These are phyloP conservation scores for Rasamsonia emersonii DNA, from an alignment of 2,329 filamentous ascomycete species.

Conservation along the genomic window DNA sequence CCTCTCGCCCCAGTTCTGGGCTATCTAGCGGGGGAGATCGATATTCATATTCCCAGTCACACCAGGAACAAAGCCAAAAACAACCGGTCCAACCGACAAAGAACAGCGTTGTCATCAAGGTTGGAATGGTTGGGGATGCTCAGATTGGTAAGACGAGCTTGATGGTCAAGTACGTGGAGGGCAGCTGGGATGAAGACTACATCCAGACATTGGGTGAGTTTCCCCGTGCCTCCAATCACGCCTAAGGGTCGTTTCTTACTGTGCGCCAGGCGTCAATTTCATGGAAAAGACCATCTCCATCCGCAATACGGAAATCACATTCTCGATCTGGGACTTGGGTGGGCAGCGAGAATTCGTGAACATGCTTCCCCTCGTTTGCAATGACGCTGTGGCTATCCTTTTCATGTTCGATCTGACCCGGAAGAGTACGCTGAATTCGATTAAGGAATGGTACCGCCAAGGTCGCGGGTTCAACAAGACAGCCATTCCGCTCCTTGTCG, in stretches of 20 bases:
- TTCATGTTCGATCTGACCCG: slow-evolving; percentile 99
- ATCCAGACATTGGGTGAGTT: slow-evolving; percentile 80
- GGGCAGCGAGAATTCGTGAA: slow-evolving; percentile 99
- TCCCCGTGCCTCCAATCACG: not conserved
- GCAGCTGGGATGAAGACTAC: slow-evolving; percentile 99
- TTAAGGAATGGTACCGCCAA: slow-evolving; percentile 99
- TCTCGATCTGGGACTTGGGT: slow-evolving; percentile 97
- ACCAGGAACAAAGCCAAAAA: slow-evolving; percentile 41
- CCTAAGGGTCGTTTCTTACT: slow-evolving; percentile 5
- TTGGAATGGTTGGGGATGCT: slow-evolving; percentile 98
- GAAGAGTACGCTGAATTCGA: slow-evolving; percentile 97
- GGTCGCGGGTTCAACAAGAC: slow-evolving; percentile 99
- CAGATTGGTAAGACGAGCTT: slow-evolving; percentile 98
- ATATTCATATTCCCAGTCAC: slow-evolving; percentile 40
- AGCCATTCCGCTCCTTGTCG: slow-evolving; percentile 94
- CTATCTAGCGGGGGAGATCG: slow-evolving; percentile 37
- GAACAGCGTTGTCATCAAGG: slow-evolving; percentile 87
- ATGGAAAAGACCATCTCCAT: slow-evolving; percentile 99
- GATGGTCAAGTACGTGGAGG: slow-evolving; percentile 99
- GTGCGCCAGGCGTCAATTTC: slow-evolving; percentile 80
- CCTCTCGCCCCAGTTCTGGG: slow-evolving; percentile 43
- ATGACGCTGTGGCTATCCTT: slow-evolving; percentile 93
- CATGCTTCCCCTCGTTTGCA: slow-evolving; percentile 98
- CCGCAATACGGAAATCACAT: slow-evolving; percentile 98
- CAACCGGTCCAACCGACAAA: slow-evolving; percentile 35